These are phyloP conservation scores for Physaria fendleri DNA, from an alignment of 345 rosid species.

Conservation along the genomic window DNA sequence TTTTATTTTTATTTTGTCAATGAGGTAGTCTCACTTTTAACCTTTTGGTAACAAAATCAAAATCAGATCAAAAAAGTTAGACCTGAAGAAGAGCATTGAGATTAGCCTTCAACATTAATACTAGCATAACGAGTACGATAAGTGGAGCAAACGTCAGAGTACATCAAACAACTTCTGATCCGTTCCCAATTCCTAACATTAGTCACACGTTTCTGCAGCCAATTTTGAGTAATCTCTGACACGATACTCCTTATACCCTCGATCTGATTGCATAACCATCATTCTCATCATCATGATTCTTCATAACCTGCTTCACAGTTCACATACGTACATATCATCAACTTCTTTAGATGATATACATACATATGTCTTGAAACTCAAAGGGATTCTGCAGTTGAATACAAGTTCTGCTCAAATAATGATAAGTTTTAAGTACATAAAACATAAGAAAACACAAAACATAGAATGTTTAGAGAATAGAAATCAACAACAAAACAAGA, in stretches of 20 bases:
- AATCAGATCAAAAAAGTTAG: not conserved
- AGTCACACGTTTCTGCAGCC: conserved; percentile 65
- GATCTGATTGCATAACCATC: conserved; percentile 40
- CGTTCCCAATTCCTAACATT: conserved; percentile 62
- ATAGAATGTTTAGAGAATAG: too few relatives aligned
- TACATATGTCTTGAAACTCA: too few relatives aligned
- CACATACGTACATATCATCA: too few relatives aligned
- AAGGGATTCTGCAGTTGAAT: too few relatives aligned
- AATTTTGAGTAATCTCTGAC: conserved; percentile 65
- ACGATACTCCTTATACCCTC: conserved; percentile 81
- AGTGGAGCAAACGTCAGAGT: conserved; percentile 45
- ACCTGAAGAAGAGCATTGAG: conserved; percentile 73
- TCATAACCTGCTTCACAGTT: too few relatives aligned
- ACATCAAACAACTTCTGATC: conserved; percentile 67
- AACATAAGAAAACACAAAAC: too few relatives aligned
- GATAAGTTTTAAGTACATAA: too few relatives aligned
- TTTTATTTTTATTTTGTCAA: not conserved
- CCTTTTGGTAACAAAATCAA: not conserved
- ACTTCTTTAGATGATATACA: too few relatives aligned
- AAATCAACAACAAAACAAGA: too few relatives aligned
- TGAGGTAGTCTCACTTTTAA: conserved; percentile 1
- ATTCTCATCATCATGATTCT: too few relatives aligned
- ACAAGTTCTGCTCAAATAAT: too few relatives aligned
- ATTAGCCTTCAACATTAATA: conserved; percentile 15
- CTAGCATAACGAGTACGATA: conserved; percentile 28